Base-by-base conservation (phyloP, 495 filamentous ascomycete species). In the Extremus antarcticus region DNA sequence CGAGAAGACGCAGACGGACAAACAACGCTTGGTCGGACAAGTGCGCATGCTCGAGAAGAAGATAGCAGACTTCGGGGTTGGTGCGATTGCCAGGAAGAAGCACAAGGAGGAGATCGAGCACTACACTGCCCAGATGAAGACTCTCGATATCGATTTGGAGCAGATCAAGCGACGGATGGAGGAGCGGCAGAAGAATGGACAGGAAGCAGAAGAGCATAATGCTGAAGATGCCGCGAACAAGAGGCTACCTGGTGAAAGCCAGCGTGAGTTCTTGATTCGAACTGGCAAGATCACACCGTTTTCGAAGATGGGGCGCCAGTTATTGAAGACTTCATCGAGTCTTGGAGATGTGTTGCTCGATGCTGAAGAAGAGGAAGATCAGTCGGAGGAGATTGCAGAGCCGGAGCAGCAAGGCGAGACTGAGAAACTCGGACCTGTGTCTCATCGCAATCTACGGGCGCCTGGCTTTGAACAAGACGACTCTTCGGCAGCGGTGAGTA, bases 281-380 rank as follows among this genome's bases (percentile, higher is more conserved):
- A 98, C 91, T 0, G 92, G 92, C 50, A 95, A 97, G 68, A 98
- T 98, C 61, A 98, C 92, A 0, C 92, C 92, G 0, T 97, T 98
- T 55, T 84, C 90, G 1, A 83, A 81, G 50, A 76, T 90, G 60
- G 66, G 59, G 32, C 53, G 64, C 21, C 46, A 59, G 25, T 32
- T 62, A 15, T 19, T 60, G 35, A 54, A 51, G 39, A 50, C 63
- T 2, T 43, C 75, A 74, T 25, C 71, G 74, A 21, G 67, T 71
- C 19, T 71, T 73, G 15, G 73, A 74, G 39, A 87, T 66, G 86
- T 81, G 8, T 76, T 94, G 43, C 71, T 88, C 15, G 85, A 89
- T 54, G 87, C 87, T 0, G 88, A 90, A 60, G 82, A 84, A 25
- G 76, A 77, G 52, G 75, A 78, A 57, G 81, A 85, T 57, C 70